Evolutionary conservation across 2,329 filamentous ascomycete species (phyloP).

Genomic region (Stagonosporopsis chrysanthemi): DNA sequence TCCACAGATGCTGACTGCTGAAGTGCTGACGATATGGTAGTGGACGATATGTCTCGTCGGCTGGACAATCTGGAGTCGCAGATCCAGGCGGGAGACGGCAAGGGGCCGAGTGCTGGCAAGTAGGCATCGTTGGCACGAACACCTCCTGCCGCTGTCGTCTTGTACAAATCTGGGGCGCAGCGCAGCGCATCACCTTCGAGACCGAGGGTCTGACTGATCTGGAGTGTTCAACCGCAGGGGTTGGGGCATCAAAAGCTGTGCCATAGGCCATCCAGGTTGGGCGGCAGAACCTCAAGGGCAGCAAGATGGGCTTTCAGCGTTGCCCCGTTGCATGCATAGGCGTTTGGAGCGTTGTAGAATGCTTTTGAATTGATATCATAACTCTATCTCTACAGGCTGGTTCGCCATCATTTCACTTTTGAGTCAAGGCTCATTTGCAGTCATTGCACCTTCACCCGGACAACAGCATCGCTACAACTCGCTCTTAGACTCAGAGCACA

Average conservation of each 20-base stretch:
- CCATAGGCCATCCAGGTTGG: too few species aligned
- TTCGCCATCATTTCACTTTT: constrained; percentile 6
- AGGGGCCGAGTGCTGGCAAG: constrained; percentile 29
- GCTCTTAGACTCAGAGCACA: neutral
- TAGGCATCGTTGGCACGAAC: constrained; percentile 9
- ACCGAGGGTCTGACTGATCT: neutral
- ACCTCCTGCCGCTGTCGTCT: neutral
- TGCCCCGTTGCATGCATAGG: constrained; percentile 6
- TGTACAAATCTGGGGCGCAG: neutral
- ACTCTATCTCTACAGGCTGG: constrained; percentile 14
- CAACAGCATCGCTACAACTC: neutral
- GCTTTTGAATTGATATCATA: constrained; percentile 9
- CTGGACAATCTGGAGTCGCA: constrained; percentile 83
- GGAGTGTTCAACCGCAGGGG: neutral
- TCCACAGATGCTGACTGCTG: neutral
- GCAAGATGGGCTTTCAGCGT: neutral
- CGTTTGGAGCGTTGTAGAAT: constrained; percentile 9
- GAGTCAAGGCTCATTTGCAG: constrained; percentile 1
- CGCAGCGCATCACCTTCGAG: neutral
- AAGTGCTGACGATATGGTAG: constrained; percentile 54
- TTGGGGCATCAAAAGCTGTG: neutral
- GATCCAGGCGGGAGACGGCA: constrained; percentile 64
- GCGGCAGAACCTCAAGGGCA: neutral
- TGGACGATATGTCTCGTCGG: constrained; percentile 92
- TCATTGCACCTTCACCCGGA: neutral